Evolutionary conservation across 176 grass and related monocot genomes (phyloP).

Genomic region (Musa itinerans): DNA sequence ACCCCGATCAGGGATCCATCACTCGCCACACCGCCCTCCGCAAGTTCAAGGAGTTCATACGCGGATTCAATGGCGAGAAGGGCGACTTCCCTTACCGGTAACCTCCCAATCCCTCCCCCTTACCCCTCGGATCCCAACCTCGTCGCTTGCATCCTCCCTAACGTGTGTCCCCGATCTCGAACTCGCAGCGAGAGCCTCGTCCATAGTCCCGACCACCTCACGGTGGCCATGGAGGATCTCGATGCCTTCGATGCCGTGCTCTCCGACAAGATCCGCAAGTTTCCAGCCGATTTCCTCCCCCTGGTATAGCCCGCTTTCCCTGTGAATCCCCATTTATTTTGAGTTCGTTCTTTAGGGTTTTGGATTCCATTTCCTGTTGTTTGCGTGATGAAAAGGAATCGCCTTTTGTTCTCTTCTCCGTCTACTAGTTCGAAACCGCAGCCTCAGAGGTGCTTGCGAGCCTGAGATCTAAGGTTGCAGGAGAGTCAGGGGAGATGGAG

Average conservation of each 20-base stretch:
- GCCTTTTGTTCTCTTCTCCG: neutral
- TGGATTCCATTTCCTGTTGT: neutral
- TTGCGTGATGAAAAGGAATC: neutral
- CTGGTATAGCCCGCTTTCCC: conserved; percentile 28
- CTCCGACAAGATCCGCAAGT: conserved; percentile 77
- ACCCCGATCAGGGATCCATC: conserved; percentile 44
- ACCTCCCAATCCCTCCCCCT: neutral
- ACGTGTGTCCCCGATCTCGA: neutral
- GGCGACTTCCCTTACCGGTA: conserved; percentile 96
- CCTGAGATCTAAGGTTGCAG: conserved; percentile 67
- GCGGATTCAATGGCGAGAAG: conserved; percentile 59
- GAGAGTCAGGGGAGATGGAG: conserved; percentile 93
- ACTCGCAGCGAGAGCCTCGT: conserved; percentile 71
- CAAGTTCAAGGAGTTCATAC: conserved; percentile 99
- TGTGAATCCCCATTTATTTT: neutral
- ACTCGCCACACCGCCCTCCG: conserved; percentile 75
- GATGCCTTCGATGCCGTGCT: conserved; percentile 88
- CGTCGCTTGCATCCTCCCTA: neutral
- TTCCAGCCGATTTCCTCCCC: conserved; percentile 78
- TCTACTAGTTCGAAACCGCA: conserved; percentile 61
- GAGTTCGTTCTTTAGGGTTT: neutral
- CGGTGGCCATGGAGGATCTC: conserved; percentile 85
- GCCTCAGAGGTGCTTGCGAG: conserved; percentile 63
- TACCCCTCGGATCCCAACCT: neutral
- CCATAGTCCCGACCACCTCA: conserved; percentile 75